Base-by-base conservation (phyloP, 371 early-diverging fungal genomes). In the Rhizopus arrhizus region DNA sequence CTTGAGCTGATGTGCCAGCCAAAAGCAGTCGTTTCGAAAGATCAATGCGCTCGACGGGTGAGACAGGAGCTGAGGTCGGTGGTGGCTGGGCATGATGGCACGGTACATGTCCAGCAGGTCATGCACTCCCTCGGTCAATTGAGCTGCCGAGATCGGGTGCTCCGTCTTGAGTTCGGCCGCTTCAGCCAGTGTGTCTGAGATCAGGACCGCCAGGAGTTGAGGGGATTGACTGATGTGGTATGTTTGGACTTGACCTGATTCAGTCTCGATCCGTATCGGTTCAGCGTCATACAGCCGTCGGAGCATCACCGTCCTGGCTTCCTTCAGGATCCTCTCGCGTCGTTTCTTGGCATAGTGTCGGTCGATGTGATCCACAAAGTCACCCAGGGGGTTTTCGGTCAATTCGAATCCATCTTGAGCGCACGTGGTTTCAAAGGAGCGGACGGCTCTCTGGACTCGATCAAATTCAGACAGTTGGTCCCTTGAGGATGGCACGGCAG, bases 1-100 rank as follows among this genome's bases (percentile, higher is more conserved):
- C 2, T 59, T 59, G 50, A 71, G 28, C 64, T 69, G 63, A 58
- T 70, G 45, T 67, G 89, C 82, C 8, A 89, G 66, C 70, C 84
- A 90, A 65, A 82, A 73, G 57, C 91, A 91, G 60, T 91, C 91
- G 40, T 89, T 91, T 51, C 84, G 72, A 56, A 89, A 88, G 10
- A 89, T 68, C 53, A 90, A 78, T 0, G 84, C 67, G 28, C 82
- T 59, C 4, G 86, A 82, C 13, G 88, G 85, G n/a, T 80, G 64
- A 5, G 69, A 54, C 7, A 75, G 43, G 33, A 75, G 69, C 7
- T 65, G 67, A 0, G 58, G 47, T 16, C 77, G 73, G 54, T 83
- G 75, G 56, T 73, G 73, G 12, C 70, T 66, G 2, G 87, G 85
- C 74, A 82, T 77, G 7, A 83, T 63, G n/a, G 80, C 78, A 22